Percentiles rank a stretch among this genome's conserved stretches.
These are phyloP conservation scores for Solanum tacnaense DNA, from an alignment of 257 asterid species.

Conservation along the genomic window DNA sequence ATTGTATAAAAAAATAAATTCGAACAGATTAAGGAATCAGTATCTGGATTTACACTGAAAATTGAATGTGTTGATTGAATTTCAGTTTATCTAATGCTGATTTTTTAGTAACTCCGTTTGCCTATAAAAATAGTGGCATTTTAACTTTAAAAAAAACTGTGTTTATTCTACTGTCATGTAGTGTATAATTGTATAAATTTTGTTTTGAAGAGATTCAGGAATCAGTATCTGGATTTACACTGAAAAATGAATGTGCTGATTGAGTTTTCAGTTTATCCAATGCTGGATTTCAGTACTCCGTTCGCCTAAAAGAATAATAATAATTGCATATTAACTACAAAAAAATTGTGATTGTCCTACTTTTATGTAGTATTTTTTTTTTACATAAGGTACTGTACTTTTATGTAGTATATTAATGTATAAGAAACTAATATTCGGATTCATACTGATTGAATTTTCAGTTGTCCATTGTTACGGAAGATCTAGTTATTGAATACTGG, in stretches of 20 bases:
- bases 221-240: neutral
- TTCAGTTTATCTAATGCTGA: neutral
- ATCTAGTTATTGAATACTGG: neutral
- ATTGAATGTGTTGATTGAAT: neutral
- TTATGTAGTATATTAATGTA: neutral
- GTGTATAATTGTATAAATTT: too few species aligned
- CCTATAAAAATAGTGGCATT: neutral
- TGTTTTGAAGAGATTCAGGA: neutral
- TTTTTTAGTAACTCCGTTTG: neutral
- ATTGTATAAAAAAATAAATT: neutral
- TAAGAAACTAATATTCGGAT: neutral
- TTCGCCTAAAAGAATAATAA: neutral
- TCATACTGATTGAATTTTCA: neutral
- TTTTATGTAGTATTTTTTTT: too few species aligned
- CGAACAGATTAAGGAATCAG: neutral
- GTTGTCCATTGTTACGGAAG: neutral
- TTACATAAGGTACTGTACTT: neutral
- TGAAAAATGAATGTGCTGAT: neutral
- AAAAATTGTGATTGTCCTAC: neutral
- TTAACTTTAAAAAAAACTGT: neutral
- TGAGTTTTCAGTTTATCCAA: neutral
- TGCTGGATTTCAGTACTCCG: neutral
- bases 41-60: neutral
- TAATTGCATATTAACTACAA: neutral
- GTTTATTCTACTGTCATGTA: neutral